Conservation (phyloP, 2,329 filamentous ascomycete species). For the Pezicula rhizophila region DNA sequence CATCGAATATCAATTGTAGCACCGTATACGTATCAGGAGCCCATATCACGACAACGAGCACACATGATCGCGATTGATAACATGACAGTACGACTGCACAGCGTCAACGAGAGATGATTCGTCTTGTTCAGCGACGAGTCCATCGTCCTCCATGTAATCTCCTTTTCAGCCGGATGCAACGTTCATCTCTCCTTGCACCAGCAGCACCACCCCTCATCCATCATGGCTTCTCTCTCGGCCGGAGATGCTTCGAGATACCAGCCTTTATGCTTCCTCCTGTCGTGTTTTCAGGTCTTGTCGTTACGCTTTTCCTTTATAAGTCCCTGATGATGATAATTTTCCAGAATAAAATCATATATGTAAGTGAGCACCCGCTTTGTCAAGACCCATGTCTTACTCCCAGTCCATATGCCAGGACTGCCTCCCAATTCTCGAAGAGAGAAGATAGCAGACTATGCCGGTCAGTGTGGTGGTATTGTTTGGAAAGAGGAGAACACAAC, state of each 20-base stretch:
- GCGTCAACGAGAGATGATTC: conserved; percentile 7
- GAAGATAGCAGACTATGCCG: conserved; percentile 57
- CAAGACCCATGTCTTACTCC: no score
- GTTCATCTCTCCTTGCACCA: not conserved
- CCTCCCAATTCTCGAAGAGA: conserved; percentile 66
- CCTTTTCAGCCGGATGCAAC: not conserved
- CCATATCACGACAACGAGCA: no score
- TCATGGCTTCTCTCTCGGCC: conserved; percentile 5
- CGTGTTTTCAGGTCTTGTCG: conserved; percentile 59
- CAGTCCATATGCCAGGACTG: conserved; percentile 59
- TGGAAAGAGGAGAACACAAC: conserved; percentile 61
- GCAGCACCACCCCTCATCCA: not conserved
- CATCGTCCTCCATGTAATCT: not conserved
- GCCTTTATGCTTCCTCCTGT: conserved; percentile 41
- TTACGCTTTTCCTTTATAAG: conserved; percentile 60
- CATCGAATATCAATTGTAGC: no score
- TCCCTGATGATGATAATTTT: conserved; percentile 71
- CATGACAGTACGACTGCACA: conserved; percentile 1
- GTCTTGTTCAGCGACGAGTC: conserved; percentile 3
- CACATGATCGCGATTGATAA: conserved; percentile 1
- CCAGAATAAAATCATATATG: conserved; percentile 71
- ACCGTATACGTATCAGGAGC: no score
- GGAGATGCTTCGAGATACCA: conserved; percentile 13
- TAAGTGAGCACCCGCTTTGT: no score
- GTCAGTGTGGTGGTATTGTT: conserved; percentile 51